A percentile compares a stretch with the other conserved stretches of the same genome.
Evolutionary conservation across 208 protist genomes (phyloP).

Genomic region (Wallacemonas sp.): DNA sequence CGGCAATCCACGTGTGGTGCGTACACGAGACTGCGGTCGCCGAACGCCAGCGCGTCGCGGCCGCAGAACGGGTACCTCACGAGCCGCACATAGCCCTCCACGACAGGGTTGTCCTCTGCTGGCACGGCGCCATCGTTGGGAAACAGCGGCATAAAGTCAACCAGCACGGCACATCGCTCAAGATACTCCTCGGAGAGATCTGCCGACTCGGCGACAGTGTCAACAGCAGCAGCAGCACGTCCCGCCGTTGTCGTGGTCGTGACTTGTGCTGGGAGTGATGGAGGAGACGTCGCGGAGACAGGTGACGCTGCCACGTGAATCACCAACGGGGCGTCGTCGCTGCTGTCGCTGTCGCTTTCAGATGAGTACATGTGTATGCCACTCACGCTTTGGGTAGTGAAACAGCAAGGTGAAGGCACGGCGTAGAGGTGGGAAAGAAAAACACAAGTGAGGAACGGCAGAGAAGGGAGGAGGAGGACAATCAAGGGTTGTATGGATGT

Average conservation of each 20-base stretch:
- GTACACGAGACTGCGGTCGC: neutral
- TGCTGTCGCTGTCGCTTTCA: slow-evolving; percentile 2
- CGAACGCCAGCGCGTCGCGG: neutral
- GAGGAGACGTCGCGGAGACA: too few relatives aligned
- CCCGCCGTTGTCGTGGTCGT: too few relatives aligned
- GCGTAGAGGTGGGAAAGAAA: neutral
- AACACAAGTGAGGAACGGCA: neutral
- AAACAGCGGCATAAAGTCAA: slow-evolving; percentile 31
- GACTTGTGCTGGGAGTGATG: too few relatives aligned
- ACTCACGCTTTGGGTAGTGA: too few relatives aligned
- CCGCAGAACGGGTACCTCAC: slow-evolving; percentile 24
- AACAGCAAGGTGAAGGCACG: slow-evolving; percentile 9
- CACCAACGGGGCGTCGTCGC: slow-evolving; percentile 1
- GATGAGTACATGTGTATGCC: slow-evolving; percentile 14
- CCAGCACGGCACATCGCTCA: slow-evolving; percentile 37
- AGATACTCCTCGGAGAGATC: slow-evolving; percentile 22
- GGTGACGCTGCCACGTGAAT: neutral
- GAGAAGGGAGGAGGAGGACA: neutral
- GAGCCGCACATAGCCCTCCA: slow-evolving; percentile 26
- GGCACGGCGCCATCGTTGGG: neutral
- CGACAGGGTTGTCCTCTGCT: slow-evolving; percentile 17
- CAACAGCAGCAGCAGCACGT: too few relatives aligned
- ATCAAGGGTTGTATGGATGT: too few relatives aligned
- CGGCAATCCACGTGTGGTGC: neutral
- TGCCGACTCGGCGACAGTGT: too few relatives aligned